phyloP scores from a whole-genome alignment of 2,329 filamentous ascomycete species.

The Penicillium sp. region DNA sequence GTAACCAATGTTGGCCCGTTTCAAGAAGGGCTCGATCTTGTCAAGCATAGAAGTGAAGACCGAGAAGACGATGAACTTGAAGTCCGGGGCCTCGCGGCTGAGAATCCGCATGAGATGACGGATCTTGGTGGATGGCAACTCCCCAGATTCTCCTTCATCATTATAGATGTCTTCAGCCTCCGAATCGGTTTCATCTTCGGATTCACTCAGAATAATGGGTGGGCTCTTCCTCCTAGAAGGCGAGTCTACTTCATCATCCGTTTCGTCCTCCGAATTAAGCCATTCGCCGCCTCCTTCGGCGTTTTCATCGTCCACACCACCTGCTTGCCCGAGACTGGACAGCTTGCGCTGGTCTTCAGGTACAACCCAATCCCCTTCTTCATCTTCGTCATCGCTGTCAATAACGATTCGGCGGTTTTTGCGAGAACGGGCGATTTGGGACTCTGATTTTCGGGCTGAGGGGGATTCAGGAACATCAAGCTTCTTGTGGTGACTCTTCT shows the following conservation, averaged over 20 bases:
- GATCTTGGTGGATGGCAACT: slow-evolving; percentile 76
- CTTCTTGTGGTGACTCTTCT: slow-evolving; percentile 43
- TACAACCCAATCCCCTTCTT: slow-evolving; percentile 74
- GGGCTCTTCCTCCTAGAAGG: slow-evolving; percentile 23
- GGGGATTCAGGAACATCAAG: slow-evolving; percentile 31
- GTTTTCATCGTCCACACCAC: slow-evolving; percentile 82
- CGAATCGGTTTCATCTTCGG: slow-evolving; percentile 41
- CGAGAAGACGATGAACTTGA: slow-evolving; percentile 98
- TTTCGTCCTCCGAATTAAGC: slow-evolving; percentile 66
- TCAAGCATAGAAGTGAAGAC: slow-evolving; percentile 99
- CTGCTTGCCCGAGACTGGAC: slow-evolving; percentile 67
- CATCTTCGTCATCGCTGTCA: slow-evolving; percentile 59
- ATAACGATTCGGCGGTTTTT: slow-evolving; percentile 46
- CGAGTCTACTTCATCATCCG: slow-evolving; percentile 29
- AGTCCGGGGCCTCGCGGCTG: slow-evolving; percentile 68
- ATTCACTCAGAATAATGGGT: slow-evolving; percentile 20
- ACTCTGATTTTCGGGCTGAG: slow-evolving; percentile 20
- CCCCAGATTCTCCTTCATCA: slow-evolving; percentile 43
- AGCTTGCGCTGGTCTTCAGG: slow-evolving; percentile 61
- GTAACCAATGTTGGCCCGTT: slow-evolving; percentile 68
- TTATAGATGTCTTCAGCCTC: slow-evolving; percentile 36
- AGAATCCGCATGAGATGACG: slow-evolving; percentile 78
- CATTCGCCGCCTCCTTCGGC: slow-evolving; percentile 82
- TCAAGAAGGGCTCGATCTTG: slow-evolving; percentile 87
- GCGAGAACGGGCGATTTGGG: slow-evolving; percentile 27